phyloP scores from a whole-genome alignment of 75 land plant genomes.

The Sequoiadendron giganteum region DNA sequence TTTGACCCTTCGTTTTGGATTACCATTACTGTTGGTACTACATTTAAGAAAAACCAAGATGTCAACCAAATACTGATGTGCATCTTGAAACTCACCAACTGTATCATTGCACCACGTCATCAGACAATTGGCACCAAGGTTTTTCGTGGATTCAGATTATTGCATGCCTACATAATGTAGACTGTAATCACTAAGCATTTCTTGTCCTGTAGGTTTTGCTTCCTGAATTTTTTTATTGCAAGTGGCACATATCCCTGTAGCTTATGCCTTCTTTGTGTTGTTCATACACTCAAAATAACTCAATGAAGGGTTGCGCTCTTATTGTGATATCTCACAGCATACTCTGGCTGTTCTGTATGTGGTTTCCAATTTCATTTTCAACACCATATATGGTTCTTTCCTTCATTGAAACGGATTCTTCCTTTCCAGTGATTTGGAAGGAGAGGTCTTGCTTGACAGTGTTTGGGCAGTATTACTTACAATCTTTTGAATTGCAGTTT shows the following conservation, averaged over 20 bases:
- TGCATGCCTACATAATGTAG: background rate
- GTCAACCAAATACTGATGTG: background rate
- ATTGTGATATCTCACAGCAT: background rate
- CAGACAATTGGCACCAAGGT: background rate
- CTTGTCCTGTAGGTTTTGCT: background rate
- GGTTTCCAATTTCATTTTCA: background rate
- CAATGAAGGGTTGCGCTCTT: background rate
- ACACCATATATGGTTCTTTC: background rate
- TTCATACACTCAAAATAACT: background rate
- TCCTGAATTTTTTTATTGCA: background rate
- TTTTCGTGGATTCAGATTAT: background rate
- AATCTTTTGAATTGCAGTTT: background rate
- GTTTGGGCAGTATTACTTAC: background rate
- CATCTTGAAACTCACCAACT: background rate
- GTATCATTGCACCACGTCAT: background rate
- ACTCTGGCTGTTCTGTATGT: background rate
- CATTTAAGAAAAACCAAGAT: background rate
- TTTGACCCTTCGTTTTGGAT: background rate
- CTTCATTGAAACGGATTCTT: background rate
- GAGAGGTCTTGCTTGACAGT: background rate
- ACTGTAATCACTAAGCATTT: background rate
- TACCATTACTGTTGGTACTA: background rate
- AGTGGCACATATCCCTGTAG: background rate
- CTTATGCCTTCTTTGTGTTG: background rate
- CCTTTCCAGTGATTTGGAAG: background rate